phyloP scores from a whole-genome alignment of 805 yeast genomes.

The Candida ficus region DNA sequence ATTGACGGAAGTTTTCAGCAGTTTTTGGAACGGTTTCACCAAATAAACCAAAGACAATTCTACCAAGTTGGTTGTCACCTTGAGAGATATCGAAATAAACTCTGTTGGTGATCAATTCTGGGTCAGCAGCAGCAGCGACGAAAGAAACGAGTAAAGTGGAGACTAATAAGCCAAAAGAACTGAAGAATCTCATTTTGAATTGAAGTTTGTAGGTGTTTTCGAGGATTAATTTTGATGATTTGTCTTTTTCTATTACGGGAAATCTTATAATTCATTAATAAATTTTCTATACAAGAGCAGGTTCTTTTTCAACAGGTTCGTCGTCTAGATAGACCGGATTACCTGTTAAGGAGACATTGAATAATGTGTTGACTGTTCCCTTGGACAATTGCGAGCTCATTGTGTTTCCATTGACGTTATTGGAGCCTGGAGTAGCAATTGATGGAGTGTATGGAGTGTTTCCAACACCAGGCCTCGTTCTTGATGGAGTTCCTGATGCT shows the following conservation, averaged over 20 bases:
- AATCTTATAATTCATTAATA: too few relatives aligned
- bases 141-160: neutral
- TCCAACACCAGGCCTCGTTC: slow-evolving; percentile 20
- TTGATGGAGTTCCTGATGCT: slow-evolving; percentile 7
- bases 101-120: slow-evolving; percentile 53
- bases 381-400: slow-evolving; percentile 5
- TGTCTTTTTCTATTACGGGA: neutral
- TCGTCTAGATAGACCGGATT: slow-evolving; percentile 19
- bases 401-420: neutral
- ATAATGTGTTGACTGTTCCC: slow-evolving; percentile 23
- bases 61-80: slow-evolving; percentile 73
- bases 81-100: slow-evolving; percentile 84
- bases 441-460: slow-evolving; percentile 25
- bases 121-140: slow-evolving; percentile 11
- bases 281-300: too few relatives aligned
- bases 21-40: slow-evolving; percentile 87
- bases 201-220: neutral
- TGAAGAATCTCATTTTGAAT: neutral
- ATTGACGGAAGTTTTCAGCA: slow-evolving; percentile 79
- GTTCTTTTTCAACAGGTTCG: slow-evolving; percentile 2
- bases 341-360: slow-evolving; percentile 20
- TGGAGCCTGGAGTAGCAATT: slow-evolving; percentile 12
- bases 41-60: slow-evolving; percentile 81
- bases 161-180: slow-evolving; percentile 9
- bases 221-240: neutral